A percentile compares a stretch with the other conserved stretches of the same genome.
Conservation (phyloP, 345 rosid genomes). For the Garcia nutans region DNA sequence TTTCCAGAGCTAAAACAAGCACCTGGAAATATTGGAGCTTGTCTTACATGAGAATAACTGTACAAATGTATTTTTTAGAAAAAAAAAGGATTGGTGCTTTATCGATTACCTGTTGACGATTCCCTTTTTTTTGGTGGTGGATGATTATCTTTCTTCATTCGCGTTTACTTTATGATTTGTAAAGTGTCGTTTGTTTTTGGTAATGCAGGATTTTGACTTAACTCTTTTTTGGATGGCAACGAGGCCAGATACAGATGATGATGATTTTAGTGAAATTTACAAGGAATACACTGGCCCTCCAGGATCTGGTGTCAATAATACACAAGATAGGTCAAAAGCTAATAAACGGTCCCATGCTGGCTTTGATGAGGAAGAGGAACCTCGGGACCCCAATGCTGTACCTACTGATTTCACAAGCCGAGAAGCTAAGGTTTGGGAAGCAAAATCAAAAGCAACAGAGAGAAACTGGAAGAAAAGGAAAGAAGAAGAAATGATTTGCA, state of each 20-base stretch:
- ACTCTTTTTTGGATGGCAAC: conserved; percentile 52
- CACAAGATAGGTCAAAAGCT: conserved; percentile 49
- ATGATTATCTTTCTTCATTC: neutral
- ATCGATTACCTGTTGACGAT: neutral
- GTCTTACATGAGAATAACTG: too few species aligned
- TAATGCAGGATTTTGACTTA: conserved; percentile 7
- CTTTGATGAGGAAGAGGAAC: conserved; percentile 71
- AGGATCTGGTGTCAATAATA: conserved; percentile 33
- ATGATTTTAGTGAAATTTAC: conserved; percentile 91
- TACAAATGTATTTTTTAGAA: neutral
- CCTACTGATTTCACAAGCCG: conserved; percentile 98
- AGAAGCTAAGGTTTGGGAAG: conserved; percentile 99
- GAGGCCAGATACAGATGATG: conserved; percentile 70
- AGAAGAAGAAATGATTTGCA: conserved; percentile 99
- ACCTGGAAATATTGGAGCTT: too few species aligned
- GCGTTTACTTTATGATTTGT: neutral
- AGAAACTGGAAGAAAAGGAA: conserved; percentile 98
- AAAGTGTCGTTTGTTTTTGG: neutral
- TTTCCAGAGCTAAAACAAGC: too few species aligned
- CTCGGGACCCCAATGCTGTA: conserved; percentile 91
- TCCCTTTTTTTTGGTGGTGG: neutral
- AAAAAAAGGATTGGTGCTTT: neutral
- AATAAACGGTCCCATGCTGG: conserved; percentile 56
- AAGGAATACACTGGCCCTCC: conserved; percentile 94
- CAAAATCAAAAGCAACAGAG: conserved; percentile 97